Base-by-base conservation (phyloP, 768 basidiomycete genomes). In the Mycena galericulata region DNA sequence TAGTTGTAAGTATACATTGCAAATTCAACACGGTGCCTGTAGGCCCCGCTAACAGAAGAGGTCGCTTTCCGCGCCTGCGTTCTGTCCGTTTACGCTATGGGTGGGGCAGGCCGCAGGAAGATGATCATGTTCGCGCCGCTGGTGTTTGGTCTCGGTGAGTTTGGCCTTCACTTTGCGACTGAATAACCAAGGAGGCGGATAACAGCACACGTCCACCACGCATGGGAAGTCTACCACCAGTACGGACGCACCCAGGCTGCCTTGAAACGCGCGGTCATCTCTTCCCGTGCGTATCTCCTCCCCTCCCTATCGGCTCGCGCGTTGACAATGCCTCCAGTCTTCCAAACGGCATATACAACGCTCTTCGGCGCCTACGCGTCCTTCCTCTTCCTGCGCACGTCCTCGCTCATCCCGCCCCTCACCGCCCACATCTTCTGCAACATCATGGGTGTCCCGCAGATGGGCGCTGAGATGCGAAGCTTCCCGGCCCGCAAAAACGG, bases 31-130 rank as follows among this genome's bases (percentile, higher is more conserved):
- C 40, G n/a, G 40, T 14, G 49, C 38, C 54, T 66, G n/a, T n/a
- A 96, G 95, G 96, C 87, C 4, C 97, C 97, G 0, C 78, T 96
- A 36, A 97, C 97, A 0, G 97, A 99, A 80, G 97, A 99, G 78
- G 65, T 98, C 27, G 93, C 95, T 10, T 99, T 98, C 76, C 85
- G 98, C 29, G 90, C 93, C 0, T 96, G 95, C 76, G 86, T 97
- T 30, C 82, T 98, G 22, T 82, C 91, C 3, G 85, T 90, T 10
- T 92, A 94, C 71, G 84, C 89, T 62, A 85, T 97, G 56, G 87
- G 90, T 0, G 89, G 88, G 20, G 83, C 84, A 2, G 85, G 88
- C 0, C 83, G 72, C 26, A 74, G 67, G 45, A 83, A 84, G 38
- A 90, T 97, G 85, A 87, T 98, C 54, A 93, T 95, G 71, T 79